Percentiles rank a stretch among this genome's conserved stretches.
phyloP scores from a whole-genome alignment of 202 grass and related monocot species.

The Bolboschoenoplectus hybrid region DNA sequence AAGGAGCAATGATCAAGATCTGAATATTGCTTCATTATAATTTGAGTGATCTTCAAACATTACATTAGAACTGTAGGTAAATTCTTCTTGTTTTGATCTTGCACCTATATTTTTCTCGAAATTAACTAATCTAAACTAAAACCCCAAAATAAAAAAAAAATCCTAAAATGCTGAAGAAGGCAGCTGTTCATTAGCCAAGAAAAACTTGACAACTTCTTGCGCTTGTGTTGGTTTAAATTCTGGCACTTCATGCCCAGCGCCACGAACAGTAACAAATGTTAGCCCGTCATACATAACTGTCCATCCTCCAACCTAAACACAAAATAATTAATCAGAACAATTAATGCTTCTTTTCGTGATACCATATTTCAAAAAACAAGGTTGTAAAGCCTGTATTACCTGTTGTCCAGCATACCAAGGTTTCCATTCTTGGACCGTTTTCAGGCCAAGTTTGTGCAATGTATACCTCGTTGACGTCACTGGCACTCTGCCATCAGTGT shows the following conservation, averaged over 20 bases:
- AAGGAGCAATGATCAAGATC: neutral
- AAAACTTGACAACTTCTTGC: conserved; percentile 54
- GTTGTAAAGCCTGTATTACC: conserved; percentile 45
- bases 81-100: neutral
- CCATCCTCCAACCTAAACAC: conserved; percentile 81
- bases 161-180: conserved; percentile 52
- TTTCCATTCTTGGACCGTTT: conserved; percentile 80
- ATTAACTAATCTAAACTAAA: conserved; percentile 9
- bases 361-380: neutral
- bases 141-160: neutral
- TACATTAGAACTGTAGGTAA: neutral
- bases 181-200: conserved; percentile 70
- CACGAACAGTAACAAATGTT: conserved; percentile 92
- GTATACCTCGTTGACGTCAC: conserved; percentile 89
- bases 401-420: conserved; percentile 89
- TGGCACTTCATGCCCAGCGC: conserved; percentile 87
- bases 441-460: conserved; percentile 83
- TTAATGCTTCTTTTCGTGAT: neutral
- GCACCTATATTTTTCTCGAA: neutral
- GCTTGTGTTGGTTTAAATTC: conserved; percentile 72
- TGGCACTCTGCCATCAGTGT: conserved; percentile 96
- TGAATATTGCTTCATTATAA: conserved; percentile 6
- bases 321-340: neutral
- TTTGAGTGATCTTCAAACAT: neutral
- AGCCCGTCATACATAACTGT: conserved; percentile 80